These are phyloP conservation scores for Saturnispora ahearnii DNA, from an alignment of 805 yeast genomes.

Conservation along the genomic window DNA sequence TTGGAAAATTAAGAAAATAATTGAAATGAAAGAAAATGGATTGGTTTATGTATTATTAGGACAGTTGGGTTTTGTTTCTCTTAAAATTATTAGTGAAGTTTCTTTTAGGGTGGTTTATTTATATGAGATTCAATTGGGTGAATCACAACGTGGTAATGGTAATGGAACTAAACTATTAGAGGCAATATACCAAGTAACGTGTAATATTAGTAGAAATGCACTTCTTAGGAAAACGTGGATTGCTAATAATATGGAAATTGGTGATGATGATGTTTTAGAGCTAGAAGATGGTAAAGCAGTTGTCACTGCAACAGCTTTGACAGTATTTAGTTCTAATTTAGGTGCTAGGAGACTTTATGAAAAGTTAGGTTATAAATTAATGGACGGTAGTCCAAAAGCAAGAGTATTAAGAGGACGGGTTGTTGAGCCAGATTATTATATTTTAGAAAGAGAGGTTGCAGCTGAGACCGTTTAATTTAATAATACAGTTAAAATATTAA, in stretches of 20 bases:
- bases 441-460: conserved; percentile 8
- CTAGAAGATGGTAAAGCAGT: neutral
- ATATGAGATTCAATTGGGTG: conserved; percentile 46
- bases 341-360: conserved; percentile 8
- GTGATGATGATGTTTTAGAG: conserved; percentile 3
- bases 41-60: conserved; percentile 34
- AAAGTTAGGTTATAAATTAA: conserved; percentile 1
- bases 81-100: conserved; percentile 35
- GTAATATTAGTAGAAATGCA: conserved; percentile 8
- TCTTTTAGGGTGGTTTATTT: conserved; percentile 37
- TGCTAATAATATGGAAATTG: neutral
- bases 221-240: conserved; percentile 8
- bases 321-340: conserved; percentile 11
- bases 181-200: conserved; percentile 29
- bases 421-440: conserved; percentile 11
- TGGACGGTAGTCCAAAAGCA: conserved; percentile 6
- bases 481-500: too few relatives aligned
- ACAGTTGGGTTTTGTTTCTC: conserved; percentile 37
- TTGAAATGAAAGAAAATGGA: conserved; percentile 41
- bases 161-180: conserved; percentile 35
- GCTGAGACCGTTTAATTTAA: too few relatives aligned
- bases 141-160: conserved; percentile 26
- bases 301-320: conserved; percentile 8
- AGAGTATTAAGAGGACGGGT: conserved; percentile 6
- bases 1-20: conserved; percentile 35